These are phyloP conservation scores for Drechslerella dactyloides DNA, from an alignment of 2,329 filamentous ascomycete genomes.

Conservation along the genomic window DNA sequence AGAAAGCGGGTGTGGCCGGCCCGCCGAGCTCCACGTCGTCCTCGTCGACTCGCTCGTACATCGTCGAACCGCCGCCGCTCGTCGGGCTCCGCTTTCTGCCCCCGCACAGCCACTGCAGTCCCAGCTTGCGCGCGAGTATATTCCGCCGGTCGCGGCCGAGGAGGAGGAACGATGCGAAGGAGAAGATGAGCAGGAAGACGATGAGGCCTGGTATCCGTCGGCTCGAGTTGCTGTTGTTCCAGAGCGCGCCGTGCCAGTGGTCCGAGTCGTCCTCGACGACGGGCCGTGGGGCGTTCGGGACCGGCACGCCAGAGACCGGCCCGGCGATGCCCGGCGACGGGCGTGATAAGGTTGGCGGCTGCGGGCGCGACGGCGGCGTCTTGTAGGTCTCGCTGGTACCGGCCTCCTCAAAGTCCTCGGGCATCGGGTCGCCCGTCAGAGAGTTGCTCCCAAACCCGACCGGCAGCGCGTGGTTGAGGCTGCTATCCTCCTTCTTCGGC, in stretches of 20 bases:
- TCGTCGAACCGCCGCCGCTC: not conserved
- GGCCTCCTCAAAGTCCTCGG: conserved; percentile 83
- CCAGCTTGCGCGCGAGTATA: conserved; percentile 59
- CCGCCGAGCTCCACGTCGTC: conserved; percentile 29
- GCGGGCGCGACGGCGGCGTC: conserved; percentile 15
- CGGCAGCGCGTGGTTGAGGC: conserved; percentile 64
- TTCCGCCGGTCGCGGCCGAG: conserved; percentile 74
- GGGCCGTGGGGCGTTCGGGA: not conserved
- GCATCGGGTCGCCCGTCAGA: conserved; percentile 61
- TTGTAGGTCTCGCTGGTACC: conserved; percentile 15
- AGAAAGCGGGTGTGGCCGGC: conserved; percentile 14
- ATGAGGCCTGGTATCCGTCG: conserved; percentile 70
- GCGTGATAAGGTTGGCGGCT: conserved; percentile 2
- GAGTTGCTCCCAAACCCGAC: conserved; percentile 93
- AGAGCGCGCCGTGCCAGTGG: conserved; percentile 47
- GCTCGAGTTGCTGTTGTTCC: conserved; percentile 56
- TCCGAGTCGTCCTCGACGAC: conserved; percentile 38
- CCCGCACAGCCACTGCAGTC: conserved; percentile 30
- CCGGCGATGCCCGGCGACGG: conserved; percentile 1
- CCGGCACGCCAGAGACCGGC: conserved; percentile 27
- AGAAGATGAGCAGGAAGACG: conserved; percentile 68
- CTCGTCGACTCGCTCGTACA: conserved; percentile 42
- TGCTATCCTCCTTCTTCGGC: conserved; percentile 59
- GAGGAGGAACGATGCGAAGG: conserved; percentile 73
- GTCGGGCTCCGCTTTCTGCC: conserved; percentile 17